These are phyloP conservation scores for Pseudocercospora fuligena DNA, from an alignment of 2,329 filamentous ascomycete genomes.

Conservation along the genomic window DNA sequence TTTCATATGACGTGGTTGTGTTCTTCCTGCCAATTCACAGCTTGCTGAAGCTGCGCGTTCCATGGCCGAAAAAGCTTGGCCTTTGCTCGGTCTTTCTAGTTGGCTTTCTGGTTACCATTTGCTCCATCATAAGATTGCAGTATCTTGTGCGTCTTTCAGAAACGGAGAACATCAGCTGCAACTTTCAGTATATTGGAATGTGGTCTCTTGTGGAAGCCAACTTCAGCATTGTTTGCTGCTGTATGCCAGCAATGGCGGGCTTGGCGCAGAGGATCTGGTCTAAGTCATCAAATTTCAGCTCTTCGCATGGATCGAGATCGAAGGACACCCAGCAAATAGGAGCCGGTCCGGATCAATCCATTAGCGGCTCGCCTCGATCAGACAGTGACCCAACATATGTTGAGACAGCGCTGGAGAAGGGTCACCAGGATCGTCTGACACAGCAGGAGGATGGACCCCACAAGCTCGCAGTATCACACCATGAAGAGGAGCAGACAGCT, in stretches of 20 bases:
- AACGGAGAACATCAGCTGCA: slow-evolving; percentile 13
- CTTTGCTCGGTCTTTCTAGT: slow-evolving; percentile 15
- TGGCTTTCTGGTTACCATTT: slow-evolving; percentile 18
- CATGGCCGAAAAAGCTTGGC: slow-evolving; percentile 17
- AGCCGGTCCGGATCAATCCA: neutral
- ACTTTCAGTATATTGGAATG: slow-evolving; percentile 18
- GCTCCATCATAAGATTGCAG: slow-evolving; percentile 16
- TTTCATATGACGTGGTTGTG: slow-evolving; percentile 12
- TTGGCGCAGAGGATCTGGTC: slow-evolving; percentile 8
- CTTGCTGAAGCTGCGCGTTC: slow-evolving; percentile 13
- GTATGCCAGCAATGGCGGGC: slow-evolving; percentile 18
- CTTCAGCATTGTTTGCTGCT: slow-evolving; percentile 13
- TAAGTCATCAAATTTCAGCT: neutral
- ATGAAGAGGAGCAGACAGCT: neutral
- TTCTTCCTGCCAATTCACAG: slow-evolving; percentile 19
- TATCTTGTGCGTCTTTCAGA: slow-evolving; percentile 18
- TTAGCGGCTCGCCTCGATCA: neutral
- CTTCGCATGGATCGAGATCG: neutral
- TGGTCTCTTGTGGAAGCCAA: slow-evolving; percentile 17
- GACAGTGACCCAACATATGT: neutral
- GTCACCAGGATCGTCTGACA: neutral
- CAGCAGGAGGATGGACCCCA: neutral
- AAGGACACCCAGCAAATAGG: neutral
- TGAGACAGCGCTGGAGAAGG: neutral
- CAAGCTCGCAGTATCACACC: neutral